Evolutionary conservation across 352 stramenopile genomes (phyloP).

Genomic region (Halophytophthora polymorphica): DNA sequence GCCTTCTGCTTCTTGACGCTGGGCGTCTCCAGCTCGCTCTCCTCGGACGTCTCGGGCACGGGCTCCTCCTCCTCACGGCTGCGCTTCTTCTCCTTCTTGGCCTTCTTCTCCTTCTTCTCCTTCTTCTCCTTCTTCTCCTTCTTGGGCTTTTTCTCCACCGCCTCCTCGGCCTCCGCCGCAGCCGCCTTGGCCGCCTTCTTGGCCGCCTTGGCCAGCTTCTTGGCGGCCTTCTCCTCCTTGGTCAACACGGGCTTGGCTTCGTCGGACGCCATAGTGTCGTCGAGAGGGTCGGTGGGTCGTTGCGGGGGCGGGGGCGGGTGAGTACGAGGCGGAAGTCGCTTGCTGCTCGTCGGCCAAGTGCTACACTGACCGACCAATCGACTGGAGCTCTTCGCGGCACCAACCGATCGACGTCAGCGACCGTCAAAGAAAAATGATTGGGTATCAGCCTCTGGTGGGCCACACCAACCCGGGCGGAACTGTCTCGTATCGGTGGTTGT

Average conservation of each 20-base stretch:
- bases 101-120: constrained; percentile 61
- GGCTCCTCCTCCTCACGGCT: constrained; percentile 40
- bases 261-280: constrained; percentile 31
- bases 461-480: no score
- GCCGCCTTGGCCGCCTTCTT: constrained; percentile 49
- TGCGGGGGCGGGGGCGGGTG: no score
- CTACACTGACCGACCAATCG: no score
- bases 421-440: no score
- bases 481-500: no score
- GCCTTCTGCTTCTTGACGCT: constrained; percentile 26
- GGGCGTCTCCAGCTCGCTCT: constrained; percentile 49
- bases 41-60: constrained; percentile 40
- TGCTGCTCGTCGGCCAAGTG: no score
- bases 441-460: no score
- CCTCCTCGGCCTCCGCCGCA: constrained; percentile 11
- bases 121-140: constrained; percentile 50
- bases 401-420: no score
- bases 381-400: no score
- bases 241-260: constrained; percentile 38
- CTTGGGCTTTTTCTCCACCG: constrained; percentile 16
- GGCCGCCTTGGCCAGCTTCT: constrained; percentile 51
- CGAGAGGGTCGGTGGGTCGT: no score
- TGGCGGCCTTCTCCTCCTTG: constrained; percentile 63
- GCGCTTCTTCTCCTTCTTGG: constrained; percentile 64
- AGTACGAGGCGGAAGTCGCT: no score